Evolutionary conservation across 2,329 filamentous ascomycete species (phyloP).

Genomic region (Ophiostoma angusticollis): DNA sequence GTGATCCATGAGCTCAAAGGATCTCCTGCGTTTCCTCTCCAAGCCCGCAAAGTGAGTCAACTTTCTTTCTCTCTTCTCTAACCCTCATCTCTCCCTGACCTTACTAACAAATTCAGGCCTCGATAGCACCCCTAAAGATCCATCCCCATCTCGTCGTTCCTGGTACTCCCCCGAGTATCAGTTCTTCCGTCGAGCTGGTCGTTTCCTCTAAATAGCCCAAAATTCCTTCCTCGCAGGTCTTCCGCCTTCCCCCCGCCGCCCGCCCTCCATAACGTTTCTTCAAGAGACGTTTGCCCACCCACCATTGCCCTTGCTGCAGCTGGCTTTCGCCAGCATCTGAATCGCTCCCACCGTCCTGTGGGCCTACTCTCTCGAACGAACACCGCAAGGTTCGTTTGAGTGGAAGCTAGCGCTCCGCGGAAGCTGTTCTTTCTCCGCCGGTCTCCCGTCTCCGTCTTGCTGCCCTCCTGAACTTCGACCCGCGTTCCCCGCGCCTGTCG

Average conservation of each 20-base stretch:
- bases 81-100: conserved; percentile 3
- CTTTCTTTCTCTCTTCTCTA: neutral
- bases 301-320: conserved; percentile 44
- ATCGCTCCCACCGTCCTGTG: conserved; percentile 55
- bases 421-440: conserved; percentile 23
- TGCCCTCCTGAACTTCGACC: no score
- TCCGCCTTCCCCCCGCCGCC: conserved; percentile 69
- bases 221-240: conserved; percentile 77
- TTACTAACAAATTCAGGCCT: conserved; percentile 28
- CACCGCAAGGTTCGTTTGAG: conserved; percentile 93
- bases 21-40: conserved; percentile 84
- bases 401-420: conserved; percentile 93
- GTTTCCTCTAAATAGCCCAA: conserved; percentile 47
- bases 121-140: conserved; percentile 51
- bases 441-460: neutral
- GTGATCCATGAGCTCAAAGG: conserved; percentile 79
- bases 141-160: conserved; percentile 63
- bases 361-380: conserved; percentile 94
- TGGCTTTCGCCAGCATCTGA: conserved; percentile 74
- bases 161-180: conserved; percentile 50
- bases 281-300: conserved; percentile 46
- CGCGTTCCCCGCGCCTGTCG: neutral
- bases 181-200: conserved; percentile 23
- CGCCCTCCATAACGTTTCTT: conserved; percentile 83
- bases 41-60: conserved; percentile 77